Evolutionary conservation across 2,329 filamentous ascomycete genomes (phyloP).

Genomic region (Fusarium sp.): DNA sequence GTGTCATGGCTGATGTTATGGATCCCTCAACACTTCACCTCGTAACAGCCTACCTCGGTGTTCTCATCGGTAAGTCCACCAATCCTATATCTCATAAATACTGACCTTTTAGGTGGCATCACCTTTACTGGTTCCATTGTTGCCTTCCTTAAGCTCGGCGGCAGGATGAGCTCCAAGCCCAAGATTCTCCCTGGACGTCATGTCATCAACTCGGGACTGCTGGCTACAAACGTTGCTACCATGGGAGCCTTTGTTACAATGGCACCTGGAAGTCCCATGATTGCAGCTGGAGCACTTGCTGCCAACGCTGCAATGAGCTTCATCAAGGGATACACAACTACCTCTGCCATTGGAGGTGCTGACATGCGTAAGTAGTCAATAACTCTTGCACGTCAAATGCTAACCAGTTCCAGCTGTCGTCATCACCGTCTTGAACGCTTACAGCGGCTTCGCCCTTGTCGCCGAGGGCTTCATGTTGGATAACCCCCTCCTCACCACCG

Average conservation of each 20-base stretch:
- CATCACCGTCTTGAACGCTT: slow-evolving; percentile 90
- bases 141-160: slow-evolving; percentile 88
- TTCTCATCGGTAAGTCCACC: slow-evolving; percentile 73
- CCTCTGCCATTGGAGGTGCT: slow-evolving; percentile 88
- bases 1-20: slow-evolving; percentile 79
- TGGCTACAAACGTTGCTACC: slow-evolving; percentile 82
- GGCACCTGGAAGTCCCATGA: slow-evolving; percentile 81
- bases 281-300: slow-evolving; percentile 82
- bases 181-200: slow-evolving; percentile 80
- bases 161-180: slow-evolving; percentile 83
- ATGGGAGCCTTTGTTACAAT: slow-evolving; percentile 87
- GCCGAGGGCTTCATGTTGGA: slow-evolving; percentile 94
- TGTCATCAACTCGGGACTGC: slow-evolving; percentile 77
- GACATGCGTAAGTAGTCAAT: slow-evolving; percentile 75
- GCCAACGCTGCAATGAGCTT: slow-evolving; percentile 85
- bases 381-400: not conserved
- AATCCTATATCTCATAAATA: not conserved
- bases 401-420: slow-evolving; percentile 69
- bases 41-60: slow-evolving; percentile 86
- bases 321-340: slow-evolving; percentile 88
- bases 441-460: slow-evolving; percentile 90
- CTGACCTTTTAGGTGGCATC: slow-evolving; percentile 67
- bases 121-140: slow-evolving; percentile 94
- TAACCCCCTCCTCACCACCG: slow-evolving; percentile 85
- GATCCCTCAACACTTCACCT: slow-evolving; percentile 83